phyloP scores from a whole-genome alignment of 345 rosid species.

The Eucalyptus rudis region DNA sequence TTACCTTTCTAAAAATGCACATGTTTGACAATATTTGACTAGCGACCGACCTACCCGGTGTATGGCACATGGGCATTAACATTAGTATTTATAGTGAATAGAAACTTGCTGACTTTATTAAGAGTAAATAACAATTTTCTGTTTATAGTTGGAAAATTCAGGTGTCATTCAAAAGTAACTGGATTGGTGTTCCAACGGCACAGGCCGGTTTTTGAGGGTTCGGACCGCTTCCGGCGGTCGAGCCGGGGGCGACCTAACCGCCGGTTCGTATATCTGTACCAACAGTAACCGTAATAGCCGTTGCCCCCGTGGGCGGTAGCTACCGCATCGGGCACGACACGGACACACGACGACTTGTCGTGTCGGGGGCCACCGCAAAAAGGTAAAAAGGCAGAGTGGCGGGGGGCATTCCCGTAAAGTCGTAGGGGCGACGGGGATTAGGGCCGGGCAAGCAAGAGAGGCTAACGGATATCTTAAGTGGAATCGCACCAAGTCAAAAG shows the following conservation, averaged over 20 bases:
- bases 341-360: not conserved
- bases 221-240: not conserved
- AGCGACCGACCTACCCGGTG: accelerated
- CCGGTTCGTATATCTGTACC: not conserved
- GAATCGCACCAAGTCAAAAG: not conserved
- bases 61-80: not conserved
- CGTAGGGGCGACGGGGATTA: not conserved
- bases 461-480: not conserved
- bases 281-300: not conserved
- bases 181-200: not conserved
- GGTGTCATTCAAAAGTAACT: not conserved
- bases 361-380: not conserved
- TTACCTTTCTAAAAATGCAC: not conserved
- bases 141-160: too few species aligned
- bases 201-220: not conserved
- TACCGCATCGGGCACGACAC: not conserved
- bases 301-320: not conserved
- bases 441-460: not conserved
- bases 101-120: not conserved
- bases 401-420: not conserved
- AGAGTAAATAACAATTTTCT: not conserved
- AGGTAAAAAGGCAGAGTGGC: not conserved
- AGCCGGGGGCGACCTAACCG: not conserved
- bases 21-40: not conserved
- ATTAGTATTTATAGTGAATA: not conserved